Conservation (phyloP, 495 filamentous ascomycete genomes). For the Trichoderma orchidacearum region DNA sequence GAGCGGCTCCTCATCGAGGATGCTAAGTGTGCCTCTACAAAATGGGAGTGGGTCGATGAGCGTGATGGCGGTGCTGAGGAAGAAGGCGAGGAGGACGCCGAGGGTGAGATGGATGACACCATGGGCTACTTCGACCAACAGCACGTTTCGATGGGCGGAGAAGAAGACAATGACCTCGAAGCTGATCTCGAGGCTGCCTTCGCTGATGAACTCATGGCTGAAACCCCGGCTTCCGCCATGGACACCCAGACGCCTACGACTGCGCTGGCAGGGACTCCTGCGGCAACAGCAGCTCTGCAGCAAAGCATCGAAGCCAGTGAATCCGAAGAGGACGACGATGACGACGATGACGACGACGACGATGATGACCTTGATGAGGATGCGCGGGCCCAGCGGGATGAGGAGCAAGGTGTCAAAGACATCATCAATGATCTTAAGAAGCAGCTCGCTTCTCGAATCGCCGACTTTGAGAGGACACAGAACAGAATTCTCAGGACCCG, state of each 20-base stretch:
- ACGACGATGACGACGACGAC: constrained; percentile 34
- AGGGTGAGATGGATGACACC: constrained; percentile 28
- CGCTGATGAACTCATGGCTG: constrained; percentile 12
- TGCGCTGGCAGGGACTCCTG: constrained; percentile 13
- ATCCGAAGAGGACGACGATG: constrained; percentile 34
- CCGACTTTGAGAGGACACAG: constrained; percentile 18
- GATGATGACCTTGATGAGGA: constrained; percentile 34
- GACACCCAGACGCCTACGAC: constrained; percentile 24
- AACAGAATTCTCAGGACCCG: constrained; percentile 39
- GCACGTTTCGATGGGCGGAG: constrained; percentile 7
- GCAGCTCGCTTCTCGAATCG: constrained; percentile 21
- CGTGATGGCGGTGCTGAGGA: constrained; percentile 37
- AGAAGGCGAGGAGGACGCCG: constrained; percentile 33
- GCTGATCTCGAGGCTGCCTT: constrained; percentile 27
- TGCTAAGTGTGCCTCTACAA: constrained; percentile 36
- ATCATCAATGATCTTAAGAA: constrained; percentile 42
- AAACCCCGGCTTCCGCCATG: constrained; percentile 17
- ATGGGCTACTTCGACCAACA: constrained; percentile 17
- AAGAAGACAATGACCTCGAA: constrained; percentile 21
- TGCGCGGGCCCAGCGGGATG: constrained; percentile 27
- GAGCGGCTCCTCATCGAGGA: constrained; percentile 64
- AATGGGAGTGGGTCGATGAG: constrained; percentile 53
- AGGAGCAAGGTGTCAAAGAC: constrained; percentile 32
- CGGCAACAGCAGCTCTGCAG: constrained; percentile 23
- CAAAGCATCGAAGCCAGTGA: constrained; percentile 29